Conservation (phyloP, 257 asterid species). For the Capsicum pubescens region DNA sequence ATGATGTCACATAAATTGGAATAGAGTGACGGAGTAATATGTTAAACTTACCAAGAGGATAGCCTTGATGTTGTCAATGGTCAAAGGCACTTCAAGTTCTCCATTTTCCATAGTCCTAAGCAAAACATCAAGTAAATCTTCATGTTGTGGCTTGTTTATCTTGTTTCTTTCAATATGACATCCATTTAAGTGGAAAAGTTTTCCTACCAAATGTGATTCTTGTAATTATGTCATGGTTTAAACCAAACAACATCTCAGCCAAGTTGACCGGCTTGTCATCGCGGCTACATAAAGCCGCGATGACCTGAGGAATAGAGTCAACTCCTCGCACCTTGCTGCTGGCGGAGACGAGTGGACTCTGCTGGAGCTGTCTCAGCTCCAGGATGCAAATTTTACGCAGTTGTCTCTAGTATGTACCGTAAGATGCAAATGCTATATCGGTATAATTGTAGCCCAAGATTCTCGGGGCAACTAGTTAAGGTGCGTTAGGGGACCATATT, state of each 20-base stretch:
- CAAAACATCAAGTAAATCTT: slow-evolving; percentile 35
- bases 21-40: background rate
- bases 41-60: background rate
- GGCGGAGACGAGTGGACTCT: too few species aligned
- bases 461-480: too few species aligned
- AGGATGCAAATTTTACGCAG: too few species aligned
- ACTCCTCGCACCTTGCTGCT: too few species aligned
- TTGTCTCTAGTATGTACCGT: too few species aligned
- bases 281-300: too few species aligned
- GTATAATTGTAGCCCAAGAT: too few species aligned
- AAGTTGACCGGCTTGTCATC: too few species aligned
- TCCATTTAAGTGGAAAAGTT: slow-evolving; percentile 19
- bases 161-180: slow-evolving; percentile 22
- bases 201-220: slow-evolving; percentile 37
- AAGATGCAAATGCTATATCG: too few species aligned
- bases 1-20: background rate
- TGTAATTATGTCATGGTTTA: slow-evolving; percentile 5
- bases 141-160: background rate
- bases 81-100: slow-evolving; percentile 17
- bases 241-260: background rate
- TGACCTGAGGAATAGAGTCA: too few species aligned
- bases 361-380: too few species aligned
- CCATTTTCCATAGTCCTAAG: slow-evolving; percentile 23
- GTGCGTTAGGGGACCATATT: too few species aligned
- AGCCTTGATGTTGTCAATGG: slow-evolving; percentile 25